These are phyloP conservation scores for Entophlyctis helioformis DNA, from an alignment of 192 early-diverging fungal genomes.

Conservation along the genomic window DNA sequence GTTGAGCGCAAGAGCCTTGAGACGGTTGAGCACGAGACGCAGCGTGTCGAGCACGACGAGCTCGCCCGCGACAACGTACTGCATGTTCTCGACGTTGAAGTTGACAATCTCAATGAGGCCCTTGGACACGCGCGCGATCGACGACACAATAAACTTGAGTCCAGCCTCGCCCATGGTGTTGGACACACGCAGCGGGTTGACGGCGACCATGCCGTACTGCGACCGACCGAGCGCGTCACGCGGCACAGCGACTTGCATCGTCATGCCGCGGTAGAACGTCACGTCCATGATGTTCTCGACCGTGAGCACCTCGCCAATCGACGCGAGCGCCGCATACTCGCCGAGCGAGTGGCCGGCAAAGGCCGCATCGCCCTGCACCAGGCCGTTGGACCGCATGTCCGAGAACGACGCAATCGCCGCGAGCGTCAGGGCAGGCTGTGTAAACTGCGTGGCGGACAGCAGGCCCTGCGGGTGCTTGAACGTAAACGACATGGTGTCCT, in stretches of 20 bases:
- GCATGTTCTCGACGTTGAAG: slow-evolving; percentile 95
- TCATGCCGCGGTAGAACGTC: slow-evolving; percentile 94
- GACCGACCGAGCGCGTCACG: slow-evolving; percentile 70
- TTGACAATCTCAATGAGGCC: slow-evolving; percentile 90
- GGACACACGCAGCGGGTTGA: slow-evolving; percentile 83
- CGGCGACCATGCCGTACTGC: slow-evolving; percentile 89
- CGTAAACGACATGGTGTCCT: slow-evolving; percentile 59
- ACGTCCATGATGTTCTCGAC: slow-evolving; percentile 80
- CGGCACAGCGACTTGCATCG: slow-evolving; percentile 90
- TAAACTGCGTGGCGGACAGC: slow-evolving; percentile 89
- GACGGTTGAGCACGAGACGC: slow-evolving; percentile 72
- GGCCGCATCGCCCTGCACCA: slow-evolving; percentile 71
- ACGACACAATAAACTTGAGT: slow-evolving; percentile 67
- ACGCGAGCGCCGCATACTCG: slow-evolving; percentile 84
- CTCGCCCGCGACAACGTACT: slow-evolving; percentile 89
- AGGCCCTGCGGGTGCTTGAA: slow-evolving; percentile 76
- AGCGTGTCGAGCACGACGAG: slow-evolving; percentile 69
- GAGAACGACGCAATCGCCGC: slow-evolving; percentile 86
- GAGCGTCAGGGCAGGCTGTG: slow-evolving; percentile 80
- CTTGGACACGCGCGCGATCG: slow-evolving; percentile 65
- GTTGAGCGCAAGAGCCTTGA: slow-evolving; percentile 78
- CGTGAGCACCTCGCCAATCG: slow-evolving; percentile 77
- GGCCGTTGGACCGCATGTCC: slow-evolving; percentile 78
- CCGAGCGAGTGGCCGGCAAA: slow-evolving; percentile 90
- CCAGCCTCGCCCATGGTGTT: slow-evolving; percentile 75